Evolutionary conservation across 306 rosid genomes (phyloP).

Genomic region (Cyclanthera cordifolia): DNA sequence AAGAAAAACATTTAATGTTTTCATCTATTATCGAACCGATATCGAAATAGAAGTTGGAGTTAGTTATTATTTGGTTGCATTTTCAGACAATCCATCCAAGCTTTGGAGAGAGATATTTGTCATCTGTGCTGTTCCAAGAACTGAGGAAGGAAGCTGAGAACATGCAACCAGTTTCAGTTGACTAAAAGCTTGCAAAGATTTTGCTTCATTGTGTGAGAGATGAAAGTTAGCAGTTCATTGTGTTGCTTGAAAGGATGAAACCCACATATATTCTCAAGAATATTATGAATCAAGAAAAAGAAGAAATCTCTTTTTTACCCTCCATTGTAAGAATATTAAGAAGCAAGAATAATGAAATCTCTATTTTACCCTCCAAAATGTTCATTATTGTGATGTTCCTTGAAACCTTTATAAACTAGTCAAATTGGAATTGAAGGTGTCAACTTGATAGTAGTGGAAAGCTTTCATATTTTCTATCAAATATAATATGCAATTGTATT

Average conservation of each 20-base stretch:
- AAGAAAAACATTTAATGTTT: no score
- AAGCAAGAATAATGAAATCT: neutral
- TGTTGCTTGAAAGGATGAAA: neutral
- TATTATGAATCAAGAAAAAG: neutral
- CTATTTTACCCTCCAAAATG: neutral
- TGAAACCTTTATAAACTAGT: neutral
- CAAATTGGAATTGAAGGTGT: no score
- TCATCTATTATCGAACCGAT: no score
- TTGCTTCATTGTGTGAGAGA: neutral
- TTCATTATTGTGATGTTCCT: neutral
- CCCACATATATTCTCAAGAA: neutral
- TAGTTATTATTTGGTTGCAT: conserved; percentile 17
- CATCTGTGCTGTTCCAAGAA: conserved; percentile 76
- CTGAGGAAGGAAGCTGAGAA: conserved; percentile 78
- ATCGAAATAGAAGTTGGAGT: neutral
- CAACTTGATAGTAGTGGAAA: no score
- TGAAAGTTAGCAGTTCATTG: neutral
- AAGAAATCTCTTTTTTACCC: neutral
- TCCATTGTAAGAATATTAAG: neutral
- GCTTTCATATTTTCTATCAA: no score
- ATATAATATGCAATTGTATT: no score
- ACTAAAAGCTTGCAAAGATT: neutral
- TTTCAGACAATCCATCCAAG: conserved; percentile 87
- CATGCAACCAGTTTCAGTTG: conserved; percentile 92
- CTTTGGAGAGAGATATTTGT: conserved; percentile 88